Evolutionary conservation across 2,329 filamentous ascomycete species (phyloP).

Genomic region (Fusarium musae): DNA sequence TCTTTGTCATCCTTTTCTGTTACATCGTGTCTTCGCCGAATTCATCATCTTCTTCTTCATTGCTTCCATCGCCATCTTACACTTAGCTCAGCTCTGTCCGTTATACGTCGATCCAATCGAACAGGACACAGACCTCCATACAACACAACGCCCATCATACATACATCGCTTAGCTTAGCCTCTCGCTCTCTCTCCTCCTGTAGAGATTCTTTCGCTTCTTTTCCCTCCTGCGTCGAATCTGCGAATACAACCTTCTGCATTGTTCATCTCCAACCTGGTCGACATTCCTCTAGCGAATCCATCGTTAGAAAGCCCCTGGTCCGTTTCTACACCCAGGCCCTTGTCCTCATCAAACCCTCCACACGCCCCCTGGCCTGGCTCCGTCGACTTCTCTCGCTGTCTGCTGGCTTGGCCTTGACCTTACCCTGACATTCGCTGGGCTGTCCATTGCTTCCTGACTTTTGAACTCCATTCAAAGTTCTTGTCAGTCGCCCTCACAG

Average conservation of each 20-base stretch:
- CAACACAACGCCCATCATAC: constrained; percentile 16
- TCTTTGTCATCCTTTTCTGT: constrained; percentile 20
- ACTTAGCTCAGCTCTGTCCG: constrained; percentile 15
- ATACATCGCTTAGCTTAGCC: constrained; percentile 23
- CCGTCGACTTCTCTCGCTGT: constrained; percentile 26
- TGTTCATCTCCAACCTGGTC: constrained; percentile 14
- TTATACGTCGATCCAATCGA: constrained; percentile 28
- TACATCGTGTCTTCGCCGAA: constrained; percentile 12
- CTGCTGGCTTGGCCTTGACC: constrained; percentile 29
- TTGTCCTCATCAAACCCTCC: constrained; percentile 46
- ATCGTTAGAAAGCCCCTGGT: constrained; percentile 32
- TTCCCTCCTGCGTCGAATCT: constrained; percentile 22
- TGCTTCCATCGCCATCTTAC: constrained; percentile 13
- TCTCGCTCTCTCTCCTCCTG: neutral
- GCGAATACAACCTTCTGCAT: constrained; percentile 6
- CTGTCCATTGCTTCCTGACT: constrained; percentile 32
- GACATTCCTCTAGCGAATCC: constrained; percentile 37
- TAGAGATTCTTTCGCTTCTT: constrained; percentile 27
- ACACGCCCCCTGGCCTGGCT: constrained; percentile 42
- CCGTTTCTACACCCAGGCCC: constrained; percentile 37
- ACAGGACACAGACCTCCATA: constrained; percentile 22
- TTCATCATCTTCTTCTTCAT: neutral
- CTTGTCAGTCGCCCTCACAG: constrained; percentile 30
- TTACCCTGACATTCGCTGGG: constrained; percentile 24
- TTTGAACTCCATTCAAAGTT: constrained; percentile 27